These are phyloP conservation scores for Solanum chaucha DNA, from an alignment of 257 asterid genomes.

Conservation along the genomic window DNA sequence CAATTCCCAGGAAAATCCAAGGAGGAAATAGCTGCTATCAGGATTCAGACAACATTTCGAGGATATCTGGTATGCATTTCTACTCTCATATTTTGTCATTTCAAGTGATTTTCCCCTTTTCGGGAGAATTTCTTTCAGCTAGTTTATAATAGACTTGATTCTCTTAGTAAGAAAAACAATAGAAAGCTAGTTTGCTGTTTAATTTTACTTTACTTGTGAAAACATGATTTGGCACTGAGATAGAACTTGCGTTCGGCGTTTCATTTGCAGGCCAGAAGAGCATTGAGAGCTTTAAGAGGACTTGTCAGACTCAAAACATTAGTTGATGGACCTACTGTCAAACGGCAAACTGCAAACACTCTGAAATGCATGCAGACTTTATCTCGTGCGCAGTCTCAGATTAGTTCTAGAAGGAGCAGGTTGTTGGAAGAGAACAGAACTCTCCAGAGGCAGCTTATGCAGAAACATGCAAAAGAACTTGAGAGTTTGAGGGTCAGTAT, in stretches of 20 bases:
- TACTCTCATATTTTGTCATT: not conserved
- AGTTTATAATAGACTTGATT: not conserved
- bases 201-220: not conserved
- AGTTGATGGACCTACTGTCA: slow-evolving; percentile 6
- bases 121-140: not conserved
- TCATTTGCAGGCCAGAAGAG: slow-evolving; percentile 5
- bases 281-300: slow-evolving; percentile 8
- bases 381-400: slow-evolving; percentile 6
- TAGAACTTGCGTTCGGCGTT: not conserved
- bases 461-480: slow-evolving; percentile 14
- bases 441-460: slow-evolving; percentile 11
- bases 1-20: not conserved
- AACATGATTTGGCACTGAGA: not conserved
- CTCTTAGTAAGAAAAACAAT: not conserved
- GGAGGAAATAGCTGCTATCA: slow-evolving; percentile 3
- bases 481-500: slow-evolving; percentile 8
- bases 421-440: slow-evolving; percentile 7
- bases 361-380: slow-evolving; percentile 8
- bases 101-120: not conserved
- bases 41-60: slow-evolving; percentile 9
- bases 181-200: not conserved
- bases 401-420: slow-evolving; percentile 8
- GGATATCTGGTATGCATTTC: slow-evolving; percentile 4
- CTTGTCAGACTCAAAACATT: slow-evolving; percentile 7
- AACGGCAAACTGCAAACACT: slow-evolving; percentile 7